Evolutionary conservation across 140 eudicot species (phyloP).

Genomic region (Senecio squalidus): DNA sequence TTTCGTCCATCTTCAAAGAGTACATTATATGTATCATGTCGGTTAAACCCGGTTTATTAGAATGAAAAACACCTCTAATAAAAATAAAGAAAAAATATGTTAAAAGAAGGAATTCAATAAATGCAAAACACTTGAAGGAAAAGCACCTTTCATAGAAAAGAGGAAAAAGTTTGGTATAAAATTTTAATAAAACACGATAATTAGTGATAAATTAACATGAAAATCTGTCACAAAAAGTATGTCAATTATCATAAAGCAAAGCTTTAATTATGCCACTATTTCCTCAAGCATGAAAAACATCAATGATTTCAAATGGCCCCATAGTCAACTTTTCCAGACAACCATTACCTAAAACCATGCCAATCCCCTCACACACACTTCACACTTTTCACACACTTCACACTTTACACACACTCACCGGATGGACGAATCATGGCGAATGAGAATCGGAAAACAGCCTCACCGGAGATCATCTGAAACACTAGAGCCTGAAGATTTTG

Average conservation of each 20-base stretch:
- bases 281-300: slow-evolving; percentile 24
- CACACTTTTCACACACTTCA: not conserved
- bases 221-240: slow-evolving; percentile 4
- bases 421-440: slow-evolving; percentile 82
- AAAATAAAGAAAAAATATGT: too few species aligned
- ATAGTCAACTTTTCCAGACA: slow-evolving; percentile 20
- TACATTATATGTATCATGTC: too few species aligned
- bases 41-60: too few species aligned
- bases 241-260: slow-evolving; percentile 9
- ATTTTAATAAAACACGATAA: slow-evolving; percentile 2
- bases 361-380: not conserved
- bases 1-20: too few species aligned
- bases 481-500: slow-evolving; percentile 52
- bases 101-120: too few species aligned
- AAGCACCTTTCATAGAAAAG: not conserved
- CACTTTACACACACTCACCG: not conserved
- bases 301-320: slow-evolving; percentile 33
- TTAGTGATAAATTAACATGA: not conserved
- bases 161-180: not conserved
- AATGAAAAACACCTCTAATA: too few species aligned
- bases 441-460: slow-evolving; percentile 43
- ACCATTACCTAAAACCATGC: slow-evolving; percentile 14
- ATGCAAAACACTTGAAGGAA: slow-evolving; percentile 9
- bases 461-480: slow-evolving; percentile 45
- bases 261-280: slow-evolving; percentile 14